Base-by-base conservation (phyloP, 2,329 filamentous ascomycete genomes). In the Rhynchosporium graminicola region DNA sequence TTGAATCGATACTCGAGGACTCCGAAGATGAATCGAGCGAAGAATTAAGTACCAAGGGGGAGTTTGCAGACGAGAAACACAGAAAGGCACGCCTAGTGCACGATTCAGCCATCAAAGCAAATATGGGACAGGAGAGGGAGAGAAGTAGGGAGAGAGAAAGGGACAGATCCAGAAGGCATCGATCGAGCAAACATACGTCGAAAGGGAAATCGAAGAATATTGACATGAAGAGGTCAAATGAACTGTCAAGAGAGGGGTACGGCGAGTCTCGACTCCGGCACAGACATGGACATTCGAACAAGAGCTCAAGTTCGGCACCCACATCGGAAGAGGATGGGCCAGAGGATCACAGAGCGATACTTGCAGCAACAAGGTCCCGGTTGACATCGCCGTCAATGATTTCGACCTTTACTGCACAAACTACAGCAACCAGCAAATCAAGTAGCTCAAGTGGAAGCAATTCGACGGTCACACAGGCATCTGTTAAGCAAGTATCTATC, bases 371-470 rank as follows among this genome's bases (percentile, higher is more conserved):
- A 2, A 65, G 71, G 48, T 64, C 69, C 45, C 64, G 67, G 31
- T 65, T 75, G 29, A 70, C 71, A 5, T 74, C 74, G 15, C 73
- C 74, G 4, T 74, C 74, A 9, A 67, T 70, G 26, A 60, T 73
- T n/a, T 76, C 74, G 2, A 69, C 68, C 33, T 59, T 73, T 6
- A 76, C 74, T 4, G 69, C 66, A 43, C 48, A 72, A 9, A 70
- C 74, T 0, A 69, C 68, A 1, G 66, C 67, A 29, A 74, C 74
- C 2, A 74, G 71, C 59, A 74, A 75, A 10, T 77, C 77, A 0
- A 74, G 73, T 40, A 73, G 74, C 55, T 79, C 78, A 8, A 78
- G 74, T 61, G 76, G 75, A 38, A 79, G 77, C 64, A 74, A 74
- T 62, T 77, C 77, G 8, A 79, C 78, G 3, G 70, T 78, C 28